Base-by-base conservation (phyloP, 2,329 filamentous ascomycete genomes). In the Fonsecaea pedrosoi region DNA sequence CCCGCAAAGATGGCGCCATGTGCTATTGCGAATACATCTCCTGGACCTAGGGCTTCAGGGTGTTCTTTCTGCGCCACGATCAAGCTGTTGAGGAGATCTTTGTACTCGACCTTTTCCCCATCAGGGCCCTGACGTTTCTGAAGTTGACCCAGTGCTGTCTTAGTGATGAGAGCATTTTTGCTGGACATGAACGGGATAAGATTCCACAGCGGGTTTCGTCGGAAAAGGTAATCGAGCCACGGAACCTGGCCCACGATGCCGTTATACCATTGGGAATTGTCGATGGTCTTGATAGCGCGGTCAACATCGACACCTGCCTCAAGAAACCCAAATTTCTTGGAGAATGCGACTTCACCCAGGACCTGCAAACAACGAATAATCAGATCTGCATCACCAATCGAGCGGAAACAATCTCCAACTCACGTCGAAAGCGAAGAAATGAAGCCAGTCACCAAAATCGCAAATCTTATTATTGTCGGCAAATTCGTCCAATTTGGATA, bases 11-110 rank as follows among this genome's bases (percentile, higher is more conserved):
- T 86, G 0, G 85, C 84, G 9, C 84, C 84, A 66, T 86, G 84
- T 3, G 84, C 82, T 4, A 87, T 83, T 7, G 85, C 83, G 76
- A 87, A 86, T 3, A 87, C 83, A 66, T 86, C 84, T 0, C 82
- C 84, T 69, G 84, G 82, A 7, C 76, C 70, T 66, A 86, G 85
- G 55, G 74, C 78, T 21, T 79, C 75, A 1, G 82, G 81, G 34
- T 83, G 81, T 73, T 84, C 84, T 35, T 85, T 73, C 69, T 86
- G 84, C 0, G 84, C 83, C 73, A 80, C 80, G 68, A 86, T 84
- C 71, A 86, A 70, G 63, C 81, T 82, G 12, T 82, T 81, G 72
- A 86, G 75, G 64, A 86, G 73, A 71, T 86, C 84, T 68, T 82
- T 82, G 3, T 84, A 74, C 0, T 82, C 82, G 30, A 77, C 79